phyloP scores from a whole-genome alignment of 345 rosid genomes.

The Heritiera fomes region DNA sequence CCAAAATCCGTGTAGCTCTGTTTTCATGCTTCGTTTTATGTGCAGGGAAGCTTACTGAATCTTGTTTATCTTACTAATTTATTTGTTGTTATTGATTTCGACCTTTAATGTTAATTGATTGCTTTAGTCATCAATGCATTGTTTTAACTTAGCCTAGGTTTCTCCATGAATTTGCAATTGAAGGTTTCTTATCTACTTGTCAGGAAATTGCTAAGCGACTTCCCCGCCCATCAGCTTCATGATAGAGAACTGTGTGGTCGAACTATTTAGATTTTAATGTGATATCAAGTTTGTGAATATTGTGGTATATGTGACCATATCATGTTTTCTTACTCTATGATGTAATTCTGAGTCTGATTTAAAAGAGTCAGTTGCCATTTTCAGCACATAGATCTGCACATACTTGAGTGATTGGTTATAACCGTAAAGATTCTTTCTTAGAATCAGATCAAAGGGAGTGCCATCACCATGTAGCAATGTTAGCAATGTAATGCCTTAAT shows the following conservation, averaged over 20 bases:
- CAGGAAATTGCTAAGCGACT: conserved; percentile 95
- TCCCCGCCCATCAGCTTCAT: conserved; percentile 62
- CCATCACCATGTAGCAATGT: neutral
- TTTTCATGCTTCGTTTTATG: neutral
- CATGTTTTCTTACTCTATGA: conserved; percentile 7
- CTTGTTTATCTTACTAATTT: no score
- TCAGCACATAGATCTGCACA: neutral
- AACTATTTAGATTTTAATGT: conserved; percentile 6
- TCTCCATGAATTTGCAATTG: neutral
- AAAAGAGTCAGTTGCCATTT: conserved; percentile 9
- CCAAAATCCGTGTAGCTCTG: neutral
- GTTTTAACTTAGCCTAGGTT: neutral
- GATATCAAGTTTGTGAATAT: conserved; percentile 33
- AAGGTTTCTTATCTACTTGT: conserved; percentile 11
- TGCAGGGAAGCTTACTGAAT: neutral
- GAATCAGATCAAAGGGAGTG: neutral
- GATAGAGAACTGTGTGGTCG: conserved; percentile 28
- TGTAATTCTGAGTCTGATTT: conserved; percentile 3
- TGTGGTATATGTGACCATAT: neutral
- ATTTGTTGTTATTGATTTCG: no score
- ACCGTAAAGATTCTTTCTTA: neutral
- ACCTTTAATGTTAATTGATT: neutral
- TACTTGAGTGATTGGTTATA: neutral
- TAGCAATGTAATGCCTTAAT: no score
- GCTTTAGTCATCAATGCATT: neutral